Evolutionary conservation across 768 basidiomycete species (phyloP), one percentile per base, ranked within the genome.

Genomic region (Coprinellus micaceus): DNA sequence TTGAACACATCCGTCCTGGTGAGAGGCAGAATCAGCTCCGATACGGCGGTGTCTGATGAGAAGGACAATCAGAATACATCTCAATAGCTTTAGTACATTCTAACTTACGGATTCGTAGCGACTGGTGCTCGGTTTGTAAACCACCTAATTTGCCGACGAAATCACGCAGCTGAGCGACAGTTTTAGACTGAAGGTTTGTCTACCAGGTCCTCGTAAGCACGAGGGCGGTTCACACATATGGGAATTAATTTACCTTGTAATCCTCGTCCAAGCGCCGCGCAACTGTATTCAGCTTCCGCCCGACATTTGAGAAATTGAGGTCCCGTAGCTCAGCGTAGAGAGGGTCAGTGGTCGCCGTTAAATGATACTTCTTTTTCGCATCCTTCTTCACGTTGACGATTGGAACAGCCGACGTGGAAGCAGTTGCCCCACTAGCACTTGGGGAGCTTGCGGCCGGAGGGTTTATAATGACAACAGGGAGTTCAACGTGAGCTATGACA

Each of bases 61-160:
- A 49, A 19, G 47, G 52, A 55, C 56, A 24, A 25, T 47, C 57
- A 53, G 46, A 58, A 43, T 29, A 41, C 21, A 40, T 28, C 12
- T 17, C 39, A 15, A 43, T 7, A 37, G 37, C 9, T 21, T 15
- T 29, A 7, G 7, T 52, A 24, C 57, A 56, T 29, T 53, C 44
- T 57, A 30, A 77, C 93, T 69, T 67, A 98, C 96, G 96, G 50
- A 98, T 77, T 60, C 89, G 77, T 58, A 98, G 69, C 45, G 91
- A 83, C 67, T 94, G 90, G 62, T 97, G 94, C 65, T 99, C 96
- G 17, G 82, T 83, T 72, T 98, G 93, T 60, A 98, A 74, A 1
- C 94, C 93, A 21, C 94, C 92, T 1, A 99, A 77, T 66, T 91
- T 94, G 12, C 95, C 94, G 19, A 99, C 97, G 71, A 99, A 98